These are phyloP conservation scores for Hydrangea macrophylla DNA, from an alignment of 148 eudicot species.

Conservation along the genomic window DNA sequence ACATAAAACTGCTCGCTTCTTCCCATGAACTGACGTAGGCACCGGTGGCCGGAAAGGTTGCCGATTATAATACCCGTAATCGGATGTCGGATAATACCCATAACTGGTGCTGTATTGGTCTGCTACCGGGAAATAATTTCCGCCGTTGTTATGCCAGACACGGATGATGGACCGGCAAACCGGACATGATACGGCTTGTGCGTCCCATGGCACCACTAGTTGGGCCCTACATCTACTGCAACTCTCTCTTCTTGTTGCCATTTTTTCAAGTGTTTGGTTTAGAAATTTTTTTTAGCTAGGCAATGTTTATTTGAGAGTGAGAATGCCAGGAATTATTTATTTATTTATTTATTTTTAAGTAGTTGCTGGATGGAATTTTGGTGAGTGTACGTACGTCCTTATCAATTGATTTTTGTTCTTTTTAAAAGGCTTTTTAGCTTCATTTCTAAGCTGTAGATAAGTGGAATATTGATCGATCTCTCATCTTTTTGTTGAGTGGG, in stretches of 20 bases:
- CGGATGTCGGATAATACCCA: not conserved
- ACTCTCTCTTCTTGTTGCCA: slow-evolving; percentile 18
- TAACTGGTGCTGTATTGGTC: not conserved
- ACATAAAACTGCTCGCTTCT: slow-evolving; percentile 38
- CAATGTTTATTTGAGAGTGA: no score
- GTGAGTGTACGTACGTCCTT: no score
- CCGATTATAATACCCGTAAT: not conserved
- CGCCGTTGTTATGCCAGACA: slow-evolving; percentile 4
- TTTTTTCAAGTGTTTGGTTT: not conserved
- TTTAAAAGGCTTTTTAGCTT: no score
- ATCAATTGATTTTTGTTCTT: no score
- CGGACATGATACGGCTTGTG: slow-evolving; percentile 7
- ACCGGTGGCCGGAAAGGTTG: not conserved
- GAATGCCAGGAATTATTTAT: no score
- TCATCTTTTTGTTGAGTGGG: no score
- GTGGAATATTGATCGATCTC: no score
- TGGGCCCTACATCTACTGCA: slow-evolving; percentile 21
- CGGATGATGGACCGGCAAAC: slow-evolving; percentile 14
- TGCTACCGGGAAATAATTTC: not conserved
- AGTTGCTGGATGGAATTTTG: no score
- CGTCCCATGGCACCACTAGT: slow-evolving; percentile 1
- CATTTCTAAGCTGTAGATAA: no score
- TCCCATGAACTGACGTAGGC: slow-evolving; percentile 21
- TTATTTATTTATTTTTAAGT: no score
- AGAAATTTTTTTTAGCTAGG: no score